Evolutionary conservation across 192 early-diverging fungal genomes (phyloP).

Genomic region (Thamnidium elegans): DNA sequence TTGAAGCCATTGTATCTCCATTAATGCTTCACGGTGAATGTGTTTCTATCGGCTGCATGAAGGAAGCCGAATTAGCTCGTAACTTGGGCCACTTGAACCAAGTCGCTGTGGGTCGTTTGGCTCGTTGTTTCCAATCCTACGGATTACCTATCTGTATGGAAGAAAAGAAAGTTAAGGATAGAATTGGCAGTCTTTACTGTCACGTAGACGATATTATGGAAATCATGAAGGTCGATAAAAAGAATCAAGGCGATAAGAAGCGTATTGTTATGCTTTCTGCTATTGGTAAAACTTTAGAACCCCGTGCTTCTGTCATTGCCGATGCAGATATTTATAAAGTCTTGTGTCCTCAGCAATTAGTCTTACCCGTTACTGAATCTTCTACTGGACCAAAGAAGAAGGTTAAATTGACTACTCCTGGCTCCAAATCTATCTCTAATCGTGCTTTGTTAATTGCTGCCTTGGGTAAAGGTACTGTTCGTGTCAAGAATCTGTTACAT

Average conservation of each 20-base stretch:
- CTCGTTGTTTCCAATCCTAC: conserved; percentile 81
- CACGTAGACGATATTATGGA: conserved; percentile 83
- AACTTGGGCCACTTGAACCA: conserved; percentile 83
- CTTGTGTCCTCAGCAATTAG: conserved; percentile 70
- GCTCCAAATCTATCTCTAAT: conserved; percentile 98
- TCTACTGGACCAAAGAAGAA: conserved; percentile 38
- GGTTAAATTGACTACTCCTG: conserved; percentile 74
- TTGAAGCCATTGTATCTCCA: conserved; percentile 88
- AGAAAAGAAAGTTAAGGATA: conserved; percentile 68
- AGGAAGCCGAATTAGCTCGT: conserved; percentile 92
- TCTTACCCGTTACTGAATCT: conserved; percentile 55
- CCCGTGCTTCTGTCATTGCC: conserved; percentile 75
- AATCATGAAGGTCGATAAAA: conserved; percentile 95
- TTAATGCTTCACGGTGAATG: conserved; percentile 95
- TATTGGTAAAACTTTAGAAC: conserved; percentile 85
- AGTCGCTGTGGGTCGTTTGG: conserved; percentile 81
- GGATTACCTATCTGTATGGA: conserved; percentile 83
- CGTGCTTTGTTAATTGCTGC: conserved; percentile 90
- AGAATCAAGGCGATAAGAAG: conserved; percentile 90
- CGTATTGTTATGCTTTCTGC: conserved; percentile 81
- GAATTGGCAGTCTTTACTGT: conserved; percentile 61
- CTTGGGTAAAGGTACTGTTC: conserved; percentile 76
- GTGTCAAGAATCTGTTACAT: conserved; percentile 83
- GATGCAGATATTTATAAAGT: conserved; percentile 84
- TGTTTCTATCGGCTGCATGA: conserved; percentile 90